A percentile compares a stretch with the other conserved stretches of the same genome.
Conservation (phyloP, 345 rosid genomes). For the Corchorus olitorius region DNA sequence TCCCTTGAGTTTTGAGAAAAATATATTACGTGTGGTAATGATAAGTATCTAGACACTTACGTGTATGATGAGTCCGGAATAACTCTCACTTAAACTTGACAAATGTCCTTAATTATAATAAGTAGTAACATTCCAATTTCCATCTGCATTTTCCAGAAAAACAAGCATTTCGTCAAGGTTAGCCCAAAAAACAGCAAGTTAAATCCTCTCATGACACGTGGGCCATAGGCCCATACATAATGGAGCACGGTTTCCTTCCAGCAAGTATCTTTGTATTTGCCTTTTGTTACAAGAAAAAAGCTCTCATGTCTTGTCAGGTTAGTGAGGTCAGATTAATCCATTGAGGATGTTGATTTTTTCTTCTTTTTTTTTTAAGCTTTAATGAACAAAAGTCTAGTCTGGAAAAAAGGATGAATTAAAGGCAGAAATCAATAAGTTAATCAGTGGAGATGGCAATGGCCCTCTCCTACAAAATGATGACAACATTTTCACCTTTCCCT, state of each 20-base stretch:
- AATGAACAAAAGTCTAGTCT: conserved; percentile 5
- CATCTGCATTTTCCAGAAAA: not conserved
- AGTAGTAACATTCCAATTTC: not conserved
- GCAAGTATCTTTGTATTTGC: not conserved
- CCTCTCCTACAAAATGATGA: conserved; percentile 37
- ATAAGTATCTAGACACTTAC: not conserved
- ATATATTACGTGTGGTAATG: too few relatives aligned
- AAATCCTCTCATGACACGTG: not conserved
- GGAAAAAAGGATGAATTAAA: conserved; percentile 25
- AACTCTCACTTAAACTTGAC: not conserved
- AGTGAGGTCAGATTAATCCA: conserved; percentile 10
- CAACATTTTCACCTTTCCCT: conserved; percentile 20
- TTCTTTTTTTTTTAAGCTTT: conserved; percentile 7
- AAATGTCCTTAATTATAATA: not conserved
- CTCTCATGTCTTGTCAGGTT: conserved; percentile 12
- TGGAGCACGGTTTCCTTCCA: not conserved
- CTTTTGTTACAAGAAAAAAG: not conserved
- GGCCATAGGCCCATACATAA: too few relatives aligned
- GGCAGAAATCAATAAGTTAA: conserved; percentile 25
- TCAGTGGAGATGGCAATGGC: conserved; percentile 42
- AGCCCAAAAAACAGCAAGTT: not conserved
- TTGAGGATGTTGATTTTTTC: not conserved
- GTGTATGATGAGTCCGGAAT: not conserved
- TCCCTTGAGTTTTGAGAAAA: too few relatives aligned
- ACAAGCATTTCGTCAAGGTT: not conserved